Conservation (phyloP, 2,329 filamentous ascomycete genomes). For the Cryphonectria radicalis region DNA sequence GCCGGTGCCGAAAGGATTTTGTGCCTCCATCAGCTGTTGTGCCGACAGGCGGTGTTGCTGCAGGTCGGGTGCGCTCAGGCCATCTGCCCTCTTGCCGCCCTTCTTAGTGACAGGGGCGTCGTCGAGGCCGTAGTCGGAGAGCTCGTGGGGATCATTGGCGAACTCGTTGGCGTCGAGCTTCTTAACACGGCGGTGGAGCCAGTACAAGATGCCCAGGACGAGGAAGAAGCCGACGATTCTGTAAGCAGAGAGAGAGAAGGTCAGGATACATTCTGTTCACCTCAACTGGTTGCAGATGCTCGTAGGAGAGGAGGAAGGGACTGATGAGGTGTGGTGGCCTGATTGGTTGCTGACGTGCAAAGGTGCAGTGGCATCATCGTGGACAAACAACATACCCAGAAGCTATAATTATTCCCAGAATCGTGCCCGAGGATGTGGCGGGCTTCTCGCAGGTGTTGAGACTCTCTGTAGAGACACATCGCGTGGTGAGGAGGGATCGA, state of each 20-base stretch:
- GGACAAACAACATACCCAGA: constrained; percentile 22
- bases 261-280: background rate
- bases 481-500: constrained; percentile 21
- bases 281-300: background rate
- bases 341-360: background rate
- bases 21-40: constrained; percentile 24
- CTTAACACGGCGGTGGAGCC: constrained; percentile 24
- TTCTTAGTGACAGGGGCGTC: constrained; percentile 35
- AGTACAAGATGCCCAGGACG: constrained; percentile 22
- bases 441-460: constrained; percentile 30
- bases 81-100: constrained; percentile 2
- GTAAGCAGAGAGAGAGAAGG: background rate
- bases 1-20: constrained; percentile 26
- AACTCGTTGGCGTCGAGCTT: constrained; percentile 31
- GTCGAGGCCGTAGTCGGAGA: constrained; percentile 49
- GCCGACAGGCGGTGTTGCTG: constrained; percentile 21
- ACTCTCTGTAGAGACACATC: constrained; percentile 14
- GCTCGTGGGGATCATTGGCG: constrained; percentile 33
- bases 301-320: no score
- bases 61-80: background rate
- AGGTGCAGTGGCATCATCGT: background rate
- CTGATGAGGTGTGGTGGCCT: no score
- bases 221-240: constrained; percentile 23
- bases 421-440: constrained; percentile 20
- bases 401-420: constrained; percentile 25